Percentiles rank a stretch among this genome's conserved stretches.
Evolutionary conservation across 1,139 yeast genomes (phyloP).

Genomic region (Saccharomycopsis hybrid): DNA sequence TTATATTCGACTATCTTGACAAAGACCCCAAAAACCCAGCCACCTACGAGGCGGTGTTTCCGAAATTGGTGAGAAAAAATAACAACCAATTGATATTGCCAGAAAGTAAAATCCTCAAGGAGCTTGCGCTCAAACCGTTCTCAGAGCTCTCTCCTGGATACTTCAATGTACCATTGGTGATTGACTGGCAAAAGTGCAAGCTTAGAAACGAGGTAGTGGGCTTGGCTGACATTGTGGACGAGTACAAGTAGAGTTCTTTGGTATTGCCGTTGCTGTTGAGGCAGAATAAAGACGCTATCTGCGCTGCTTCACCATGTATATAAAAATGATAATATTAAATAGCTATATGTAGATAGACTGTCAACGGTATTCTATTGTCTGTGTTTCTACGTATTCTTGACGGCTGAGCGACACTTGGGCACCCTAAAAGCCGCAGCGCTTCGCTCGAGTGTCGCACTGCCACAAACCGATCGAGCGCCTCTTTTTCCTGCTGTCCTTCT

Average conservation of each 20-base stretch:
- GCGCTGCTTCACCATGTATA: no score
- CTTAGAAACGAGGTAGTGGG: constrained; percentile 9
- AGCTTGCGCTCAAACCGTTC: constrained; percentile 15
- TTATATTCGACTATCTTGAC: constrained; percentile 10
- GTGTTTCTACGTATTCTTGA: no score
- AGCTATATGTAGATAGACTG: no score
- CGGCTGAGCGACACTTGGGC: no score
- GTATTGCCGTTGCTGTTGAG: no score
- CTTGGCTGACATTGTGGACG: constrained; percentile 3
- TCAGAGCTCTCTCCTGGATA: constrained; percentile 1
- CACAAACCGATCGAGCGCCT: no score
- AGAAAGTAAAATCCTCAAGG: constrained; percentile 5
- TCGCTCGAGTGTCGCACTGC: no score
- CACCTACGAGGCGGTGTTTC: constrained; percentile 13
- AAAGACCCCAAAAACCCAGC: constrained; percentile 6
- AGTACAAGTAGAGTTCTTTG: constrained; percentile 3
- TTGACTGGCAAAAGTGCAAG: constrained; percentile 18
- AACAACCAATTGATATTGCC: background rate
- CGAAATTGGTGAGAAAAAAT: constrained; percentile 1
- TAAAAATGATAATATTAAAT: no score
- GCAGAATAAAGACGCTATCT: no score
- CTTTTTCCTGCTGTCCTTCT: no score
- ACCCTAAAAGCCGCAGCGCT: no score
- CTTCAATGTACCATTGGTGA: constrained; percentile 16
- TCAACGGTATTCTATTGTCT: no score